A percentile compares a stretch with the other conserved stretches of the same genome.
These are phyloP conservation scores for Eucalyptus erythrocorys DNA, from an alignment of 345 rosid genomes.

Conservation along the genomic window DNA sequence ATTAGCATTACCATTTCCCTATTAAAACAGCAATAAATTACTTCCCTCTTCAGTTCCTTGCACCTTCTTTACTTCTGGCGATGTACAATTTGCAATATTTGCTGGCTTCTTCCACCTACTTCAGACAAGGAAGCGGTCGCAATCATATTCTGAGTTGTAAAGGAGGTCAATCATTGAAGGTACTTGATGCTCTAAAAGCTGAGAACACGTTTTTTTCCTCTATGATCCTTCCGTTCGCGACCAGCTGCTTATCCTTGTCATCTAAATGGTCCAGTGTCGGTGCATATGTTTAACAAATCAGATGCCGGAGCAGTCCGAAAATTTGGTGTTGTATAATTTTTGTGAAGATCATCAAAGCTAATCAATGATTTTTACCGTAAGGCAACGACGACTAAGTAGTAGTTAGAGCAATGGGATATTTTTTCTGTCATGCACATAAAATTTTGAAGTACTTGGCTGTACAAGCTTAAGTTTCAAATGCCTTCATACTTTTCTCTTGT, in stretches of 20 bases:
- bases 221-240: not conserved
- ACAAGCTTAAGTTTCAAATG: constrained; percentile 80
- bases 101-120: not conserved
- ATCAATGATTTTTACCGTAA: not conserved
- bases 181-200: not conserved
- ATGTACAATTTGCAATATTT: not conserved
- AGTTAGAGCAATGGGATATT: not conserved
- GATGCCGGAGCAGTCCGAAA: not conserved
- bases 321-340: not conserved
- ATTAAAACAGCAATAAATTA: too few species aligned
- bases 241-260: not conserved
- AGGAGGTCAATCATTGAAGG: not conserved
- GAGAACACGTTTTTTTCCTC: not conserved
- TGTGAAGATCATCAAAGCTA: not conserved
- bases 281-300: not conserved
- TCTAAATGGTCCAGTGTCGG: not conserved
- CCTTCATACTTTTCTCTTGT: constrained; percentile 93
- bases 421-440: not conserved
- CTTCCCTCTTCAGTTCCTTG: not conserved
- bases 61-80: too few species aligned
- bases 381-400: not conserved
- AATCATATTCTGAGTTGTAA: not conserved
- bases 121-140: not conserved
- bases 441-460: not conserved
- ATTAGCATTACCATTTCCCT: too few species aligned